phyloP scores from a whole-genome alignment of 768 basidiomycete genomes.

The Psilocybe tampanensis region DNA sequence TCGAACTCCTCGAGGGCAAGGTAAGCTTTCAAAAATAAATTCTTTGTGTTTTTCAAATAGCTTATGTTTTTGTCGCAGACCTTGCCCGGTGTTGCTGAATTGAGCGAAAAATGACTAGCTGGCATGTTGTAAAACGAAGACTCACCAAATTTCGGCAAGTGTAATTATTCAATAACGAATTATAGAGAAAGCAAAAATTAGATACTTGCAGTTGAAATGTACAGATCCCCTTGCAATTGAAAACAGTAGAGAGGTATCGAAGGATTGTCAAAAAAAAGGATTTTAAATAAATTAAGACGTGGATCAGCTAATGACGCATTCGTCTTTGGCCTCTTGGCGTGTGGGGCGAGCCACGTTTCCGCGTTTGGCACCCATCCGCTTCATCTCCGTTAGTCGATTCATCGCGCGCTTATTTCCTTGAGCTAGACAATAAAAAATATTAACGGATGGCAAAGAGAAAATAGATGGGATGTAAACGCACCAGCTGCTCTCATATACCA shows the following conservation, averaged over 20 bases:
- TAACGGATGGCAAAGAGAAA: not conserved
- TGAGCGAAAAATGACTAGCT: slow-evolving; percentile 69
- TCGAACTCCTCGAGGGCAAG: slow-evolving; percentile 98
- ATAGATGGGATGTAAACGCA: slow-evolving; percentile 42
- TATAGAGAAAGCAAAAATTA: too few species aligned
- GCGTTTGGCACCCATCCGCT: slow-evolving; percentile 80
- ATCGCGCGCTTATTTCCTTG: slow-evolving; percentile 99
- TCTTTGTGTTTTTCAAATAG: too few species aligned
- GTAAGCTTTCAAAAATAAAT: slow-evolving; percentile 37
- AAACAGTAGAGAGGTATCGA: not conserved
- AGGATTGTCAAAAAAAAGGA: not conserved
- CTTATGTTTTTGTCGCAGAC: slow-evolving; percentile 41
- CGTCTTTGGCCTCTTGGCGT: slow-evolving; percentile 90
- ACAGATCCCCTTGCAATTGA: not conserved
- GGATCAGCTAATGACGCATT: slow-evolving; percentile 73
- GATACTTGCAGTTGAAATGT: slow-evolving; percentile 1
- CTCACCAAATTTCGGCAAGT: not conserved
- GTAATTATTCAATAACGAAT: too few species aligned
- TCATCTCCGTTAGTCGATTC: slow-evolving; percentile 94
- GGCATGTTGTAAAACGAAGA: not conserved
- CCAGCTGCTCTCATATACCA: slow-evolving; percentile 99
- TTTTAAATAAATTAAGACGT: too few species aligned
- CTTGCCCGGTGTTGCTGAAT: slow-evolving; percentile 88
- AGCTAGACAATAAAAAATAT: slow-evolving; percentile 45
- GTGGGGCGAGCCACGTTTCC: slow-evolving; percentile 83